Evolutionary conservation across 306 rosid species (phyloP).

Genomic region (Castanea mollissima): DNA sequence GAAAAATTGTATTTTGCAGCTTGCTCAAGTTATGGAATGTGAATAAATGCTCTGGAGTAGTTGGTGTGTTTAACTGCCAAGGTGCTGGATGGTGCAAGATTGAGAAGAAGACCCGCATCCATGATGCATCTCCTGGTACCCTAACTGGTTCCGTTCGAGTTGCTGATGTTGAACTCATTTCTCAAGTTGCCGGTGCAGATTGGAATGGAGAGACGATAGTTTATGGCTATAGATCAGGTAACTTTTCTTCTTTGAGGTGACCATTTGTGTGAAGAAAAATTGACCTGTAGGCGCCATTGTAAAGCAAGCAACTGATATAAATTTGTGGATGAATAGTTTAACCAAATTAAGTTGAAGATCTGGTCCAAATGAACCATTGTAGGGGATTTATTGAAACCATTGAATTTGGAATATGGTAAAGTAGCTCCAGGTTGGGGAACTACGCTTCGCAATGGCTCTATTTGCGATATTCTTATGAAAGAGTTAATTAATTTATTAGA

Average conservation of each 20-base stretch:
- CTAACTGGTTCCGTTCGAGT: conserved; percentile 61
- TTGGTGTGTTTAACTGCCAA: conserved; percentile 96
- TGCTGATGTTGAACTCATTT: conserved; percentile 61
- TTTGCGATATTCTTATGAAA: background rate
- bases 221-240: conserved; percentile 74
- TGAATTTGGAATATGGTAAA: too few relatives aligned
- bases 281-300: background rate
- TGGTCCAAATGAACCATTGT: too few relatives aligned
- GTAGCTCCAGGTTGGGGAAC: too few relatives aligned
- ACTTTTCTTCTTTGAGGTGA: background rate
- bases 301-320: background rate
- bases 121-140: conserved; percentile 69
- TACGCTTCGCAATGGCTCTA: too few relatives aligned
- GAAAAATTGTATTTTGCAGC: conserved; percentile 42
- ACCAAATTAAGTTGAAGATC: background rate
- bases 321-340: background rate
- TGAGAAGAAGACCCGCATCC: conserved; percentile 76
- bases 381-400: too few relatives aligned
- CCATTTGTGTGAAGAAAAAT: background rate
- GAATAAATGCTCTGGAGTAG: conserved; percentile 86
- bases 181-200: conserved; percentile 63
- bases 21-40: conserved; percentile 96
- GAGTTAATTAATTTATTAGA: background rate
- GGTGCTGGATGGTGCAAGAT: conserved; percentile 99
- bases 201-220: conserved; percentile 73